Percentiles rank a stretch among this genome's conserved stretches.
Conservation (phyloP, 208 protist genomes). For the Porcisia hertigi region DNA sequence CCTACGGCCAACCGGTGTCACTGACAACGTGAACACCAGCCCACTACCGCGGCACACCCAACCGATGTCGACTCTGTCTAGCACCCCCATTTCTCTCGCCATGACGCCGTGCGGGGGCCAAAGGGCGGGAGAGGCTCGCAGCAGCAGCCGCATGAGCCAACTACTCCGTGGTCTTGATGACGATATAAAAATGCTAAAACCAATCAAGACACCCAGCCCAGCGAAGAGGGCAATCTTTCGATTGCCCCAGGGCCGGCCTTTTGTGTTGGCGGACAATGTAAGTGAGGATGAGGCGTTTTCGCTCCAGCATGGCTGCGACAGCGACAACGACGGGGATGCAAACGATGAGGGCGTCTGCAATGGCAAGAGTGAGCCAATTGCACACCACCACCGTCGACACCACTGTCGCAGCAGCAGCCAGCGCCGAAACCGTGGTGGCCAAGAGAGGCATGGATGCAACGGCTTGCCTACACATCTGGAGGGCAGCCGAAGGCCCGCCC, state of each 20-base stretch:
- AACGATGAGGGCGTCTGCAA: background rate
- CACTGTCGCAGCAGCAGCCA: constrained; percentile 1
- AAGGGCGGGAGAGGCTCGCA: constrained; percentile 16
- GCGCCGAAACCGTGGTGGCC: background rate
- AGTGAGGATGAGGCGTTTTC: constrained; percentile 21
- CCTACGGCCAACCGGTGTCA: background rate
- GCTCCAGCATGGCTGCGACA: constrained; percentile 23
- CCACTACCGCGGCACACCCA: constrained; percentile 2
- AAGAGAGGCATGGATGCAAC: background rate
- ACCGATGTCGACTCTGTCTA: background rate
- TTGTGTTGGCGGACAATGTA: background rate
- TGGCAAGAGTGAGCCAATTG: background rate
- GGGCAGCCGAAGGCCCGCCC: background rate
- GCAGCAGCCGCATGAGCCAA: constrained; percentile 61
- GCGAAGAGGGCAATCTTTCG: constrained; percentile 77
- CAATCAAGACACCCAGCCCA: constrained; percentile 68
- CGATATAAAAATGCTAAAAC: constrained; percentile 78
- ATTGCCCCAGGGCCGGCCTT: constrained; percentile 40
- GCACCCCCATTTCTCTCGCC: background rate
- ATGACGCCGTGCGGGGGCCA: background rate
- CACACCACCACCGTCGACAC: background rate
- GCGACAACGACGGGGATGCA: background rate
- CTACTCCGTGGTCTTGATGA: constrained; percentile 82
- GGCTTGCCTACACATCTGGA: background rate
- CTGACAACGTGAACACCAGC: background rate